A percentile compares a stretch with the other conserved stretches of the same genome.
Conservation (phyloP, 106 monocot species). For the Xerophyta viscosa region DNA sequence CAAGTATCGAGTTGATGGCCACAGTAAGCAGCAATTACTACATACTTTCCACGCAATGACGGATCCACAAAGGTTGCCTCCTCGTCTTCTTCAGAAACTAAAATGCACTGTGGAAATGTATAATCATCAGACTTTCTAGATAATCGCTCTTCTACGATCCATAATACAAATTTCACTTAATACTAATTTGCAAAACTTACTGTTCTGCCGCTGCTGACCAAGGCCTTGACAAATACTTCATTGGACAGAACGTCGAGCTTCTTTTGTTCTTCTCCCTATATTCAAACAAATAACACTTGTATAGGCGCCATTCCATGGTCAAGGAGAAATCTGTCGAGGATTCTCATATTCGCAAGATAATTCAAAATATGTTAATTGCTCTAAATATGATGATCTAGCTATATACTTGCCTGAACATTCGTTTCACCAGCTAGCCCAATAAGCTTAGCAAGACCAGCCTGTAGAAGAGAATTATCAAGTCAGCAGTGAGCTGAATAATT, state of each 20-base stretch:
- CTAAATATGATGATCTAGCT: no score
- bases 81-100: constrained; percentile 96
- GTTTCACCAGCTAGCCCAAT: constrained; percentile 91
- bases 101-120: constrained; percentile 59
- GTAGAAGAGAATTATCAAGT: constrained; percentile 6
- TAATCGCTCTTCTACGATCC: no score
- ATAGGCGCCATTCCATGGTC: no score
- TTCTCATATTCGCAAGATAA: no score
- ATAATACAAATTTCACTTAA: no score
- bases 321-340: no score
- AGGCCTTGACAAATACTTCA: constrained; percentile 93
- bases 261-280: constrained; percentile 97
- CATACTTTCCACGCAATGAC: constrained; percentile 72
- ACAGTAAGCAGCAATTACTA: background rate
- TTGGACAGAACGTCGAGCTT: constrained; percentile 97
- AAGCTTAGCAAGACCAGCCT: constrained; percentile 98
- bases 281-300: background rate
- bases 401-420: constrained; percentile 66
- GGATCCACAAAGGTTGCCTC: constrained; percentile 91
- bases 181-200: constrained; percentile 28
- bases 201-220: constrained; percentile 84
- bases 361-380: no score
- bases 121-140: background rate
- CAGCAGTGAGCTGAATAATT: no score
- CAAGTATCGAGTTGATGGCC: background rate